Conservation (phyloP, 768 basidiomycete species). For the Lactarius tabidus region DNA sequence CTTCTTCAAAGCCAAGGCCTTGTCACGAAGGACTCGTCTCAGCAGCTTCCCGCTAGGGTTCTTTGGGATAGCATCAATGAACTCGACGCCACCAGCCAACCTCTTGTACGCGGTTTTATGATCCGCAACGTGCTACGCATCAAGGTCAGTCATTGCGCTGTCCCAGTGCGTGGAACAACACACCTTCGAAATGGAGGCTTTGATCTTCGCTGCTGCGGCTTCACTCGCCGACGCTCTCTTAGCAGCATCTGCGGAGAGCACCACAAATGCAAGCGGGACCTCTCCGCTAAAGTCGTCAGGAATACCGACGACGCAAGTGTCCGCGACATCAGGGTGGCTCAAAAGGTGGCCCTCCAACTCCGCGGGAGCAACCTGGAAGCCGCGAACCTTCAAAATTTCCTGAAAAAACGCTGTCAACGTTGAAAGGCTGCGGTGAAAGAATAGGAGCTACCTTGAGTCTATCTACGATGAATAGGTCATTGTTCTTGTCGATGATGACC, state of each 20-base stretch:
- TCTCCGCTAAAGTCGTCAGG: constrained; percentile 72
- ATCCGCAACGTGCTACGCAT: constrained; percentile 31
- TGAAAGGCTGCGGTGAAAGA: neutral
- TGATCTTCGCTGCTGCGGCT: constrained; percentile 13
- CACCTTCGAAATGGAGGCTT: constrained; percentile 21
- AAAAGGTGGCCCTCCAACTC: constrained; percentile 67
- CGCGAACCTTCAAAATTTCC: constrained; percentile 67
- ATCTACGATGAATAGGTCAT: constrained; percentile 58
- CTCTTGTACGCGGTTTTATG: constrained; percentile 36
- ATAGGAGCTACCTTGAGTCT: constrained; percentile 45
- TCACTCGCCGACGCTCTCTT: constrained; percentile 7
- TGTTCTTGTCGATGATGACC: constrained; percentile 49
- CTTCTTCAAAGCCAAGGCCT: constrained; percentile 21
- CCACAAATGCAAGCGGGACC: constrained; percentile 65
- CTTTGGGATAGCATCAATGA: constrained; percentile 35
- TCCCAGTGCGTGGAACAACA: neutral
- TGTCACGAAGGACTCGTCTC: constrained; percentile 31
- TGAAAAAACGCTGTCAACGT: constrained; percentile 30
- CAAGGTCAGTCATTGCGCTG: neutral
- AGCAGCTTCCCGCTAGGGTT: constrained; percentile 34
- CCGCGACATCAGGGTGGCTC: constrained; percentile 53
- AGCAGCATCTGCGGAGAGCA: constrained; percentile 35
- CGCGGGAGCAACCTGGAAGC: constrained; percentile 73
- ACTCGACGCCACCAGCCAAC: constrained; percentile 37
- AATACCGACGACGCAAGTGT: constrained; percentile 61